Percentiles rank a stretch among this genome's conserved stretches.
Conservation (phyloP, 163 green algal species). For the Scenedesmus sp. region DNA sequence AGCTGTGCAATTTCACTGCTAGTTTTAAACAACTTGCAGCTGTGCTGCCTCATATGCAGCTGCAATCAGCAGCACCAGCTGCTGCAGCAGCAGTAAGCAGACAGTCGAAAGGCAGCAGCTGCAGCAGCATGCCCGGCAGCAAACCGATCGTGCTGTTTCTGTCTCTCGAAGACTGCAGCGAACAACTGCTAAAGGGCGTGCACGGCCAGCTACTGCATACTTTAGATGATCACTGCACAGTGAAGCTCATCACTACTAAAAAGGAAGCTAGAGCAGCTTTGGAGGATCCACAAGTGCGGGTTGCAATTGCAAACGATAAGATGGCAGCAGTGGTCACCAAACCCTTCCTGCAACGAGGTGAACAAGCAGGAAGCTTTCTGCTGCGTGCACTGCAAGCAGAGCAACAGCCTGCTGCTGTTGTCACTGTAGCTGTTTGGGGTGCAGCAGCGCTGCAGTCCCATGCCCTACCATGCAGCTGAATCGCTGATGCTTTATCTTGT, state of each 20-base stretch:
- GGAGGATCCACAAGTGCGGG: not conserved
- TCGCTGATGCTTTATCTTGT: too few species aligned
- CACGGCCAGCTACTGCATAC: not conserved
- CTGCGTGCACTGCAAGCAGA: not conserved
- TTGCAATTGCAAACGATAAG: not conserved
- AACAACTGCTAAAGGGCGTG: not conserved
- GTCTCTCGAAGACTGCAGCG: not conserved
- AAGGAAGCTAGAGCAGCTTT: not conserved
- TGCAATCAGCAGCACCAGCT: not conserved
- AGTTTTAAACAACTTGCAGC: too few species aligned
- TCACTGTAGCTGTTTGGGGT: too few species aligned
- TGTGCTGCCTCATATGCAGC: not conserved
- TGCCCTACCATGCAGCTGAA: too few species aligned
- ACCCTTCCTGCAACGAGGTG: not conserved
- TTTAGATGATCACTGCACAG: not conserved
- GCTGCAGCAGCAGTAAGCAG: not conserved
- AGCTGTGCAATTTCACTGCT: not conserved
- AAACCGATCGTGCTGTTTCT: not conserved
- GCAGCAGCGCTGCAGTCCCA: too few species aligned
- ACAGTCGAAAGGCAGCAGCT: not conserved
- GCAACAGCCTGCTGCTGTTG: too few species aligned
- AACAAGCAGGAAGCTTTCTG: not conserved
- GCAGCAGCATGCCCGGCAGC: not conserved
- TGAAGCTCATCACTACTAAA: not conserved
- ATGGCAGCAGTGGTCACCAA: not conserved